These are phyloP conservation scores for Cercospora nicotianae DNA, from an alignment of 2,329 filamentous ascomycete species.

Conservation along the genomic window DNA sequence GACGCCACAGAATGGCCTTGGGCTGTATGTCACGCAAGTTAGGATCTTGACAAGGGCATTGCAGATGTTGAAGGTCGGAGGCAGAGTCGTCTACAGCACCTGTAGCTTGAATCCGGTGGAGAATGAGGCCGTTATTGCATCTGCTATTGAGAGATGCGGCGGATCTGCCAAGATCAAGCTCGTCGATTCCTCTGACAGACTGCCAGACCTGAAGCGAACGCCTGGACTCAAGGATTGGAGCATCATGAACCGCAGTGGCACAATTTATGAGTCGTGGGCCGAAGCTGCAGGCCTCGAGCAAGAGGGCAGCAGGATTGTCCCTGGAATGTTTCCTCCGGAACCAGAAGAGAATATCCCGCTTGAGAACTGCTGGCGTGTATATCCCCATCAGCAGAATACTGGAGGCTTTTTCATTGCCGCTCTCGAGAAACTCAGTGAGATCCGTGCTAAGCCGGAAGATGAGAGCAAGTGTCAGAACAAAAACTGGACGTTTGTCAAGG, in stretches of 20 bases:
- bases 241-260: conserved; percentile 82
- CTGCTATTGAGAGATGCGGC: conserved; percentile 86
- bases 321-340: conserved; percentile 80
- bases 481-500: conserved; percentile 34
- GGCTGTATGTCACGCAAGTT: conserved; percentile 81
- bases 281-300: conserved; percentile 59
- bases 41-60: conserved; percentile 88
- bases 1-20: conserved; percentile 82
- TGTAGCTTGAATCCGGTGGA: conserved; percentile 99
- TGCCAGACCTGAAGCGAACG: conserved; percentile 73
- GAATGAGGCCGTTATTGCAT: conserved; percentile 88
- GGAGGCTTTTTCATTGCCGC: conserved; percentile 98
- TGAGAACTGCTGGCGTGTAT: conserved; percentile 88
- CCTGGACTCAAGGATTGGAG: conserved; percentile 81
- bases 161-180: conserved; percentile 78
- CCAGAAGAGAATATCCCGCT: conserved; percentile 66
- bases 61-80: conserved; percentile 94
- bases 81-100: conserved; percentile 93
- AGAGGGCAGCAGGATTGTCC: conserved; percentile 67
- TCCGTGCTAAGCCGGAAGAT: conserved; percentile 72
- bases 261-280: conserved; percentile 77
- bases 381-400: conserved; percentile 93
- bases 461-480: conserved; percentile 47
- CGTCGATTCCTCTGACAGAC: conserved; percentile 74
- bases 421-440: conserved; percentile 85